phyloP scores from a whole-genome alignment of 257 asterid genomes.

The Petrea volubilis region DNA sequence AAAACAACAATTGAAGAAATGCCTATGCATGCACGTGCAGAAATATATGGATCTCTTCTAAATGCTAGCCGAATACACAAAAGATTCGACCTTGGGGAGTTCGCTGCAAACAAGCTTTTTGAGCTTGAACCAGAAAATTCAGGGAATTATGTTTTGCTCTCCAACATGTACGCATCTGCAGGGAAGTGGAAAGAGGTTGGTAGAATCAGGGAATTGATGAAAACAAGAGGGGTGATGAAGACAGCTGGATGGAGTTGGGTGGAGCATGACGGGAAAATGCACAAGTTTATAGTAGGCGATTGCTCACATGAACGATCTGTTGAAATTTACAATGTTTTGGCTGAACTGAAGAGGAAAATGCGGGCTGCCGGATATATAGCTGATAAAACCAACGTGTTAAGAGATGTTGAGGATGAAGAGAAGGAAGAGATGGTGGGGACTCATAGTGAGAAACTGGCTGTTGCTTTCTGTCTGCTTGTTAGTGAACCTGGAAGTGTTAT shows the following conservation, averaged over 20 bases:
- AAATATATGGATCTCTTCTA: conserved; percentile 62
- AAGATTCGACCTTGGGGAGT: conserved; percentile 63
- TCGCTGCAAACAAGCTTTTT: conserved; percentile 59
- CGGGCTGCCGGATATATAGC: conserved; percentile 48
- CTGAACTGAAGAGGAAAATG: conserved; percentile 44
- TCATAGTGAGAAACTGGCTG: conserved; percentile 68
- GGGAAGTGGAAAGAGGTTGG: conserved; percentile 70
- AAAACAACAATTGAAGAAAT: conserved; percentile 48
- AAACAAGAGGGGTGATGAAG: conserved; percentile 40
- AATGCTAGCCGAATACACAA: conserved; percentile 60
- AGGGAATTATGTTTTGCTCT: conserved; percentile 54
- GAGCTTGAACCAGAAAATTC: conserved; percentile 69
- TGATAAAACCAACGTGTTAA: conserved; percentile 50
- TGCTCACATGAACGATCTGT: conserved; percentile 44
- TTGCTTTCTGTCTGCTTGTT: conserved; percentile 57
- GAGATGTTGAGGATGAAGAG: conserved; percentile 76
- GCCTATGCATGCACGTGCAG: conserved; percentile 59
- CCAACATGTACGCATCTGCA: conserved; percentile 54
- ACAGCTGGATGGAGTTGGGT: conserved; percentile 65
- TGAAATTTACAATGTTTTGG: conserved; percentile 38
- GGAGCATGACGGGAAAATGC: conserved; percentile 52
- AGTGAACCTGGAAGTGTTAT: conserved; percentile 42
- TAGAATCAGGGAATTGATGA: conserved; percentile 58
- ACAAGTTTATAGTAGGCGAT: conserved; percentile 52
- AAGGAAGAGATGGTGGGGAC: conserved; percentile 65